Percentiles rank a stretch among this genome's conserved stretches.
Conservation (phyloP, 331 rosid species). For the Quercus lobata region DNA sequence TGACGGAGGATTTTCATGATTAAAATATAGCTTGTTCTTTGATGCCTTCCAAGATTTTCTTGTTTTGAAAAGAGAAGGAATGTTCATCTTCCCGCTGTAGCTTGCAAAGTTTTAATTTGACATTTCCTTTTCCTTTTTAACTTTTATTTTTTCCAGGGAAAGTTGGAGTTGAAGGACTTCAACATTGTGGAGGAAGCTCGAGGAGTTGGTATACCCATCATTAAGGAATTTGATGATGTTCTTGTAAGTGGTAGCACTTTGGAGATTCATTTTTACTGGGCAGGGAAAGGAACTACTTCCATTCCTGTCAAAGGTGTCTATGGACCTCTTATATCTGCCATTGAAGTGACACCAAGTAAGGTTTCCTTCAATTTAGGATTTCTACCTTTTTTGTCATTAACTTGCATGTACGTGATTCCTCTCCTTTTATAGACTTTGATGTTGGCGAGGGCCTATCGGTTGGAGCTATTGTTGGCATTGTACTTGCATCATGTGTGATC, state of each 20-base stretch:
- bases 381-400: background rate
- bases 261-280: conserved; percentile 77
- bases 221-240: conserved; percentile 36
- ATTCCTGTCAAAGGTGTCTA: conserved; percentile 64
- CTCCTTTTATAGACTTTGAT: conserved; percentile 44
- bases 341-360: conserved; percentile 69
- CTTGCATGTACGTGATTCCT: conserved; percentile 1
- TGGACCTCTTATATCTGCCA: conserved; percentile 85
- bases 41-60: background rate
- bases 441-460: conserved; percentile 43
- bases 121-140: background rate
- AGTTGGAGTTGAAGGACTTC: conserved; percentile 43
- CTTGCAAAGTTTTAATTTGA: background rate
- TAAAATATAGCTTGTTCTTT: background rate
- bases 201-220: conserved; percentile 46
- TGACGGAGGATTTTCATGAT: background rate
- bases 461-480: conserved; percentile 73
- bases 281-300: conserved; percentile 69
- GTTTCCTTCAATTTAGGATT: background rate
- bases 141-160: conserved; percentile 36
- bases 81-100: background rate
- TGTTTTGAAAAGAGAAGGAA: background rate
- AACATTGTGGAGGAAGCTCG: conserved; percentile 58
- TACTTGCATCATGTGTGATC: conserved; percentile 43
- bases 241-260: conserved; percentile 49